Percentiles rank a stretch among this genome's conserved stretches.
Conservation (phyloP, 2,329 filamentous ascomycete genomes). For the Verticillium zaregamsianum region DNA sequence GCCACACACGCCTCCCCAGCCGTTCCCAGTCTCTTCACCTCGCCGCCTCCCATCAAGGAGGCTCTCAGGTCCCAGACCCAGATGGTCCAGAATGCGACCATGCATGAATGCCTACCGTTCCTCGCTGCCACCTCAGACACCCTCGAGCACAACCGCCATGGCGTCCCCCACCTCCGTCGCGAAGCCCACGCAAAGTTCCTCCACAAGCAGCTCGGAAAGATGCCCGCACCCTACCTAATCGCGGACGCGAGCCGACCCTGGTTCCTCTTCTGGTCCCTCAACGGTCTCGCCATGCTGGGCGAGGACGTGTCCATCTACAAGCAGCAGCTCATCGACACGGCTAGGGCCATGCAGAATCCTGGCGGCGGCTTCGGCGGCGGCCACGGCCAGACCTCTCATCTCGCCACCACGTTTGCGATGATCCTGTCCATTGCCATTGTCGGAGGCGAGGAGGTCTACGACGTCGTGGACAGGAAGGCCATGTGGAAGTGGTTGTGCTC, state of each 20-base stretch:
- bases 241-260: constrained; percentile 88
- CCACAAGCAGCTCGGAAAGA: constrained; percentile 49
- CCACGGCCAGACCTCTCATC: constrained; percentile 84
- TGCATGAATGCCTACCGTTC: constrained; percentile 65
- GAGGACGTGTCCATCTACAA: constrained; percentile 68
- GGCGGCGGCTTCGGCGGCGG: constrained; percentile 88
- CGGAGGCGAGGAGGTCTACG: constrained; percentile 68
- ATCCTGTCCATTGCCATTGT: constrained; percentile 75
- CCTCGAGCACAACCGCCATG: constrained; percentile 60
- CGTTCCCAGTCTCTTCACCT: constrained; percentile 55
- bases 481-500: constrained; percentile 90
- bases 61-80: constrained; percentile 69
- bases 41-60: constrained; percentile 61
- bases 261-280: constrained; percentile 90
- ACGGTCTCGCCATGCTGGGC: constrained; percentile 70
- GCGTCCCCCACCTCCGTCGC: constrained; percentile 70
- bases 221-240: constrained; percentile 66
- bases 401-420: constrained; percentile 84
- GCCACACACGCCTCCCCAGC: constrained; percentile 9
- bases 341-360: constrained; percentile 75
- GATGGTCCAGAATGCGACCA: constrained; percentile 49
- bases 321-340: constrained; percentile 67
- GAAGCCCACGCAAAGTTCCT: constrained; percentile 59
- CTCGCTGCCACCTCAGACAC: constrained; percentile 52
- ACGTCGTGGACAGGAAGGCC: constrained; percentile 71